Evolutionary conservation across 2,329 filamentous ascomycete genomes (phyloP), one percentile per base, ranked within the genome.

Genomic region (Colletotrichum cordylinicola): DNA sequence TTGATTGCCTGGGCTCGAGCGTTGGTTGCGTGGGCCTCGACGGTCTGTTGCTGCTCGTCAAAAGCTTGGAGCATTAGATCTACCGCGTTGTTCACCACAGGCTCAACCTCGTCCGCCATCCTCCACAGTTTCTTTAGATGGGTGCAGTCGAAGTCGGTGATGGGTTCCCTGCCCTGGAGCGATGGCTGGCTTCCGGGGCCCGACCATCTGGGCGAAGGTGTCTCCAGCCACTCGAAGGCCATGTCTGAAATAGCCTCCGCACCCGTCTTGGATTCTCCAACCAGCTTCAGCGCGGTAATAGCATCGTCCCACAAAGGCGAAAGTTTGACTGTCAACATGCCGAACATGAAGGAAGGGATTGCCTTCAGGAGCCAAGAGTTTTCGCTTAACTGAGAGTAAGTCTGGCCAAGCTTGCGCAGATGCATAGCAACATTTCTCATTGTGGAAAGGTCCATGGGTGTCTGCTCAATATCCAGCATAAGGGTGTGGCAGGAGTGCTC

Each of bases 251-350:
- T 89, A 21, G 90, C 87, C 37, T 93, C 92, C 82, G 98, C 96
- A 27, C 95, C 95, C 52, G 87, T 84, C 78, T 94, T 93, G 27
- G 89, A 90, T 78, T 94, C 90, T 24, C 93, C 91, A 70, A 99
- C 92, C 67, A 93, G 89, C 80, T 95, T 94, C 80, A 99, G 86
- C 1, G 94, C 92, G 70, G 92, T 90, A 67, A 94, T 92, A 1
- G 95, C 91, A 80, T 98, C 95, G 76, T 98, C 95, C 95, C 96
- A 98, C 8, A 98, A 88, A 43, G 95, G 95, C 1, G 96, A 91
- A 78, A 98, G 89, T 79, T 94, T 95, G 65, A 98, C 92, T 1
- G 96, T 97, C 75, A 98, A 89, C 84, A 98, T 90, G 65, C 97
- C 97, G 80, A 98, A 98, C 80, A 95, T 93, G 80, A 96, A 98